These are phyloP conservation scores for Monosporascus sp. DNA, from an alignment of 2,329 filamentous ascomycete species.

Conservation along the genomic window DNA sequence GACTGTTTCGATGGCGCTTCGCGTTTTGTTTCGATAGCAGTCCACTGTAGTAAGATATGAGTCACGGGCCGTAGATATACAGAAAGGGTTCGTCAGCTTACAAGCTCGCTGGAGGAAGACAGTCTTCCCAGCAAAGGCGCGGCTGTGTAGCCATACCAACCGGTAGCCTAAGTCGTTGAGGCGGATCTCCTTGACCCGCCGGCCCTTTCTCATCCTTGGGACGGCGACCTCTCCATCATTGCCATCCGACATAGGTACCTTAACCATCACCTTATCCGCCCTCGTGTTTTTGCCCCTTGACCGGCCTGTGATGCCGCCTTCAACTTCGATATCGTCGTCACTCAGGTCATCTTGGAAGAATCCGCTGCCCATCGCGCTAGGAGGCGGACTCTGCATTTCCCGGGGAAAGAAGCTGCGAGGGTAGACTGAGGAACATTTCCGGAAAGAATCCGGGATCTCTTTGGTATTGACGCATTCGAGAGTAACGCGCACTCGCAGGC, in stretches of 20 bases:
- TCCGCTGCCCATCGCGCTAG: conserved; percentile 66
- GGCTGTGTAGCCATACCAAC: conserved; percentile 94
- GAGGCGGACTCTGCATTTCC: conserved; percentile 84
- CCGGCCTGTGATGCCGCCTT: conserved; percentile 37
- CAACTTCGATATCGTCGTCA: conserved; percentile 53
- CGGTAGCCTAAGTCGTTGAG: conserved; percentile 90
- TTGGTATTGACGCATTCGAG: conserved; percentile 92
- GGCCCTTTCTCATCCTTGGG: conserved; percentile 64
- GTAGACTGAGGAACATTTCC: conserved; percentile 82
- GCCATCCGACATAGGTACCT: conserved; percentile 65
- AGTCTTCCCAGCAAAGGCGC: conserved; percentile 80
- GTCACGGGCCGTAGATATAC: conserved; percentile 6
- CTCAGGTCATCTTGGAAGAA: conserved; percentile 64
- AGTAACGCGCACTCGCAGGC: conserved; percentile 84
- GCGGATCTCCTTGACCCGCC: conserved; percentile 76
- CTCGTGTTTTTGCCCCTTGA: conserved; percentile 29
- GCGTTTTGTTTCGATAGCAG: conserved; percentile 67
- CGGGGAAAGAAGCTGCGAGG: conserved; percentile 88
- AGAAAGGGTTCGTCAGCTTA: conserved; percentile 47
- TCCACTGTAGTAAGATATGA: conserved; percentile 59
- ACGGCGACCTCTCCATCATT: conserved; percentile 67
- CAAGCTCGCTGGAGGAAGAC: conserved; percentile 86
- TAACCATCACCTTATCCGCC: conserved; percentile 40
- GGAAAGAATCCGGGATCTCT: conserved; percentile 93
- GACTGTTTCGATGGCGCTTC: conserved; percentile 58